Base-by-base conservation (phyloP, 345 rosid genomes). In the Orychophragmus violaceus region DNA sequence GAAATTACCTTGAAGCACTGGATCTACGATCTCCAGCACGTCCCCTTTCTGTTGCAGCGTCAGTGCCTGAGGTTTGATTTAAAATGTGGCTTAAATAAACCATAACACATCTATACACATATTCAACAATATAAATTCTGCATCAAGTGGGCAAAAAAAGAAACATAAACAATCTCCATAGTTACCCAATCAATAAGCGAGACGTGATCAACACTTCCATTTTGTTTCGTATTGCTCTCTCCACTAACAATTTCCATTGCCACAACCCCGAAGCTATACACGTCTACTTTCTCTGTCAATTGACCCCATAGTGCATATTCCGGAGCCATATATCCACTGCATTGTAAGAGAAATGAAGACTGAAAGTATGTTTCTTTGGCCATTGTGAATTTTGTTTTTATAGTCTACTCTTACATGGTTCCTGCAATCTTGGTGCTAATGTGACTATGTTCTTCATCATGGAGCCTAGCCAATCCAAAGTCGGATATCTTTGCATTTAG, bases 401-500 rank as follows among this genome's bases (percentile, higher is more conserved):
- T 3, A 8, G 0, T 16, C 1, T 7, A 35, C 6, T 1, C 83
- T 63, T 55, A 87, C 93, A 87, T 70, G 50, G 93, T 87, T 64
- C 90, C 90, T 1, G 85, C 94, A 58, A 87, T 44, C 62, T 76
- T 76, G 29, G 94, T 85, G 72, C 78, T 85, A 46, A 87, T 78
- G 66, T 82, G 90, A 25, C 71, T 77, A 27, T 83, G 75, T 8
- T 82, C 90, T 49, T 58, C 81, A 19, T 78, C 81, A 16, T 80
- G 36, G 19, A 82, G 83, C 69, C 79, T 82, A 59, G 94, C 90
- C 74, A 87, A 64, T 12, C 88, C 94, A 59, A 87, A 87, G 46
- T 87, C 94, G 0, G 90, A 87, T 67, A 87, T 87, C 60, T 82
- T 87, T 6, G 93, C 78, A 57, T 82, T 87, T 3, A 84, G 62